A percentile compares a stretch with the other conserved stretches of the same genome.
These are phyloP conservation scores for Coprinopsis cinerea DNA, from an alignment of 768 basidiomycete species.

Conservation along the genomic window DNA sequence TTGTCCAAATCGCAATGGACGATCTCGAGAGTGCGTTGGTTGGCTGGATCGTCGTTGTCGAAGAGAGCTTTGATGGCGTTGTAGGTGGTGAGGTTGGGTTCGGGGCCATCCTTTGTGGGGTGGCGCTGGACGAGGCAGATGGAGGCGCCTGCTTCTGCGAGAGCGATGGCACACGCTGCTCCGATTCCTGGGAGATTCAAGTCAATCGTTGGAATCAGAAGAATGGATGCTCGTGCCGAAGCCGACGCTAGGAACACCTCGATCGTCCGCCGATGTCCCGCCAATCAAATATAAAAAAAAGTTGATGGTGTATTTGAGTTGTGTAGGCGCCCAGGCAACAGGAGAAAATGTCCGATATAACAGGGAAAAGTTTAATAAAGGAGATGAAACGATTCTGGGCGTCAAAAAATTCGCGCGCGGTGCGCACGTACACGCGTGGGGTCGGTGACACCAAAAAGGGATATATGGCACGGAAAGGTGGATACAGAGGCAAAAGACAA, in stretches of 20 bases:
- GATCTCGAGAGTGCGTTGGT: slow-evolving; percentile 19
- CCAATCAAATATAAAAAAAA: too few species aligned
- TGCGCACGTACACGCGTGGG: too few species aligned
- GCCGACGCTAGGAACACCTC: too few species aligned
- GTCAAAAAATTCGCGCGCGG: too few species aligned
- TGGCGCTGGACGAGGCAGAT: slow-evolving; percentile 40
- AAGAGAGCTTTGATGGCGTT: slow-evolving; percentile 30
- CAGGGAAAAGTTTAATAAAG: neutral
- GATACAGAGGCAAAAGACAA: slow-evolving; percentile 9
- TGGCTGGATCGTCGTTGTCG: slow-evolving; percentile 17
- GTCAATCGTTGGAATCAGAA: neutral
- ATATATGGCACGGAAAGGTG: neutral
- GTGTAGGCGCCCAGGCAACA: too few species aligned
- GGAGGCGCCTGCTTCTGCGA: slow-evolving; percentile 44
- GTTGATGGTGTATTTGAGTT: too few species aligned
- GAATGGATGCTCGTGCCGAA: slow-evolving; percentile 1
- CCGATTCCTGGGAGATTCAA: slow-evolving; percentile 34
- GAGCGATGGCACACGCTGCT: slow-evolving; percentile 43
- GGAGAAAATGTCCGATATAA: neutral
- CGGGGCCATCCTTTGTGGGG: too few species aligned
- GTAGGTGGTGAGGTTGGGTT: slow-evolving; percentile 18
- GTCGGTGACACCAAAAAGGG: neutral
- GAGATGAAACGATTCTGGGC: too few species aligned
- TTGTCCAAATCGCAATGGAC: slow-evolving; percentile 38
- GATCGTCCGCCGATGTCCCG: too few species aligned